A percentile compares a stretch with the other conserved stretches of the same genome.
phyloP scores from a whole-genome alignment of 495 filamentous ascomycete genomes.

The Sordaria brevicollis region DNA sequence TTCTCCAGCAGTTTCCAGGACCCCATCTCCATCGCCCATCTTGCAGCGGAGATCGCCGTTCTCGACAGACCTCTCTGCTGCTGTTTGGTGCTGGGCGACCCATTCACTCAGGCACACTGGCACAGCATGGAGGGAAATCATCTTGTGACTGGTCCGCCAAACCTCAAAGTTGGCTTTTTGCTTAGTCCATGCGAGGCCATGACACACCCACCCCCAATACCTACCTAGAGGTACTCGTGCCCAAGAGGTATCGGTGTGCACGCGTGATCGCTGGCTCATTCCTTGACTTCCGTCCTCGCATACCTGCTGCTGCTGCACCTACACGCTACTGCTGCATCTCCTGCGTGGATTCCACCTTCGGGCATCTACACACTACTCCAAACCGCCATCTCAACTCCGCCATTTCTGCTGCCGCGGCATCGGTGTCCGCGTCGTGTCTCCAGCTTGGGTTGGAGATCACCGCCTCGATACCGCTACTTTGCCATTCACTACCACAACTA shows the following conservation, averaged over 20 bases:
- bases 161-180: constrained; percentile 7
- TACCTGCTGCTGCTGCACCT: not conserved
- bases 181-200: not conserved
- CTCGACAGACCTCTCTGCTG: not conserved
- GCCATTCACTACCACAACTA: constrained; percentile 12
- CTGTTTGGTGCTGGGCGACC: constrained; percentile 2
- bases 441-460: not conserved
- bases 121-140: constrained; percentile 8
- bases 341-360: not conserved
- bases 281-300: constrained; percentile 3
- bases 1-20: constrained; percentile 1
- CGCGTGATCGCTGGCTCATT: constrained; percentile 6
- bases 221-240: too few species aligned
- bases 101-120: not conserved
- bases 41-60: not conserved
- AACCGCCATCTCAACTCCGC: not conserved
- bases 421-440: not conserved
- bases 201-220: not conserved
- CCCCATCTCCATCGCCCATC: not conserved
- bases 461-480: constrained; percentile 8
- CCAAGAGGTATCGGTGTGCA: not conserved
- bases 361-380: not conserved
- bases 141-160: constrained; percentile 13
- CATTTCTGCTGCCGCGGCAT: constrained; percentile 11
- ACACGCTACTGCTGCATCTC: not conserved